A percentile compares a stretch with the other conserved stretches of the same genome.
These are phyloP conservation scores for Backusella mclennaniae DNA, from an alignment of 192 early-diverging fungal genomes.

Conservation along the genomic window DNA sequence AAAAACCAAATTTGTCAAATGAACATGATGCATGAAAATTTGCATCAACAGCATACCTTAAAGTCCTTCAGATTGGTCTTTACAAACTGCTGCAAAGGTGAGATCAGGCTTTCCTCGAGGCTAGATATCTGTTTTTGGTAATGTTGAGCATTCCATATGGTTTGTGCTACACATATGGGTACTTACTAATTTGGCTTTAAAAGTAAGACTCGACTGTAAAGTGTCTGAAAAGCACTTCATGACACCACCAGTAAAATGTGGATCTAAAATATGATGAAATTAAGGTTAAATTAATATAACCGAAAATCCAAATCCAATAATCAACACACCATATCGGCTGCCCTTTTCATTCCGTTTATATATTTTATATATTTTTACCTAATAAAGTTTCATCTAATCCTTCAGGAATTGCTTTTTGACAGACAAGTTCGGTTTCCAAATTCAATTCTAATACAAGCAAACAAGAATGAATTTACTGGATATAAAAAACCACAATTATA, in stretches of 20 bases:
- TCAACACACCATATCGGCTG: not conserved
- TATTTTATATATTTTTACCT: constrained; percentile 24
- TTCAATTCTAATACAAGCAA: constrained; percentile 32
- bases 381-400: constrained; percentile 34
- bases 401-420: constrained; percentile 30
- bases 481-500: not conserved
- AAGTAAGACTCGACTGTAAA: constrained; percentile 51
- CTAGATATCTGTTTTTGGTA: constrained; percentile 46
- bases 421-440: constrained; percentile 31
- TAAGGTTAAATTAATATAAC: constrained; percentile 6
- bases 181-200: constrained; percentile 49
- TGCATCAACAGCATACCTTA: constrained; percentile 41
- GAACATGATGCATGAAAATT: not conserved
- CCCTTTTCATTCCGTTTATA: not conserved
- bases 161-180: not conserved
- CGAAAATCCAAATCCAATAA: not conserved
- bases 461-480: not conserved
- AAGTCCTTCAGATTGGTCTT: constrained; percentile 70
- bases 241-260: constrained; percentile 47
- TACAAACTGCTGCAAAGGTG: constrained; percentile 60
- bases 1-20: not conserved
- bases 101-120: constrained; percentile 57
- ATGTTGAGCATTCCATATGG: not conserved
- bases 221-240: constrained; percentile 47
- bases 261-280: constrained; percentile 22